Percentiles rank a stretch among this genome's conserved stretches.
These are phyloP conservation scores for Sporothrix globosa DNA, from an alignment of 2,329 filamentous ascomycete genomes.

Conservation along the genomic window DNA sequence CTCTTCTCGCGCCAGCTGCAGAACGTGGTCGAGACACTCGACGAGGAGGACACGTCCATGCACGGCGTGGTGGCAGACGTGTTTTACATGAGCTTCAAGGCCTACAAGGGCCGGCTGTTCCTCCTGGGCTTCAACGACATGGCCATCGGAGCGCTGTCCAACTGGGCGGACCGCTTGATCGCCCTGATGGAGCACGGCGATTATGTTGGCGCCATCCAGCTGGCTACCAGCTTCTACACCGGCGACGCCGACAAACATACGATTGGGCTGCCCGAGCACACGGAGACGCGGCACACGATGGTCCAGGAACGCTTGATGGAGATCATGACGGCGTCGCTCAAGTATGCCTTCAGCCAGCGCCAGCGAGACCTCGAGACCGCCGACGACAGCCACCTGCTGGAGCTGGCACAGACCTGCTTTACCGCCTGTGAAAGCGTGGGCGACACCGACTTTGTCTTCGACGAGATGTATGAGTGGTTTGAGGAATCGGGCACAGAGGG, in stretches of 20 bases:
- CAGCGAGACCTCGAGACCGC: conserved; percentile 52
- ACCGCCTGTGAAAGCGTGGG: conserved; percentile 76
- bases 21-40: conserved; percentile 80
- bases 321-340: conserved; percentile 89
- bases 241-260: conserved; percentile 93
- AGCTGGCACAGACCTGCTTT: conserved; percentile 83
- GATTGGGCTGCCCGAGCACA: conserved; percentile 87
- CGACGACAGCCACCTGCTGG: conserved; percentile 66
- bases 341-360: conserved; percentile 78
- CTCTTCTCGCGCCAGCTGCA: conserved; percentile 87
- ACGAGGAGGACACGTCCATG: conserved; percentile 85
- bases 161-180: conserved; percentile 93
- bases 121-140: conserved; percentile 92
- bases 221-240: conserved; percentile 90
- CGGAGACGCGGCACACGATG: conserved; percentile 72
- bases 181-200: conserved; percentile 97
- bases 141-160: conserved; percentile 87
- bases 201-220: conserved; percentile 84
- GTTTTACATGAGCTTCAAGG: conserved; percentile 96
- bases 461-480: conserved; percentile 87
- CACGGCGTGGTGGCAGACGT: conserved; percentile 96
- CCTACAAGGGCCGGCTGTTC: conserved; percentile 93
- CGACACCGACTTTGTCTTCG: conserved; percentile 83
- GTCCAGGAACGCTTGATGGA: conserved; percentile 88
- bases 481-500: conserved; percentile 73